A percentile compares a stretch with the other conserved stretches of the same genome.
phyloP scores from a whole-genome alignment of 768 basidiomycete species.

The Tremella fuciformis region DNA sequence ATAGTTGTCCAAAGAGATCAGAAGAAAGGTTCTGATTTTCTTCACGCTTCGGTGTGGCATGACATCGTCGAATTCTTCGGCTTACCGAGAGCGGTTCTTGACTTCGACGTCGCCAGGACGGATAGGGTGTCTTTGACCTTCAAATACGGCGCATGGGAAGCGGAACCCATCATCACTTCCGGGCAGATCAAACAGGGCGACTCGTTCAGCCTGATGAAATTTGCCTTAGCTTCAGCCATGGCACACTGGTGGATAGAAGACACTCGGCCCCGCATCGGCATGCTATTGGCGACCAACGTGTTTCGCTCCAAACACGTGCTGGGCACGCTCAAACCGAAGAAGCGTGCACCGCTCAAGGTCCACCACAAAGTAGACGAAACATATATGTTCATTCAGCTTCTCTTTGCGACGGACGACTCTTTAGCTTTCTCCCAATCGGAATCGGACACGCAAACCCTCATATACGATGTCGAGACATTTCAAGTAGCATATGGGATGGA shows the following conservation, averaged over 20 bases:
- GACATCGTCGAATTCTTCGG: constrained; percentile 11
- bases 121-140: neutral
- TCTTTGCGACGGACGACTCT: constrained; percentile 14
- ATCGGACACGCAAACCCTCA: neutral
- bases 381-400: neutral
- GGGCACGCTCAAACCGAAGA: neutral
- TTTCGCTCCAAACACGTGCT: too few relatives aligned
- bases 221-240: constrained; percentile 5
- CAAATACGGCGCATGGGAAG: neutral
- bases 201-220: constrained; percentile 10
- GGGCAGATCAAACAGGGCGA: constrained; percentile 17
- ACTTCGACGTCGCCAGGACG: constrained; percentile 5
- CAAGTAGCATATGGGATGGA: constrained; percentile 10
- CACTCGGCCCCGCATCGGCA: neutral
- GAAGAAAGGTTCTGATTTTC: constrained; percentile 12
- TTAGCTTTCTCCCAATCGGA: neutral
- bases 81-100: neutral
- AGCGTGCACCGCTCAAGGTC: neutral
- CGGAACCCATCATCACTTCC: constrained; percentile 3
- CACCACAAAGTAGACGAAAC: neutral
- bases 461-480: constrained; percentile 1
- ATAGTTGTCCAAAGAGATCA: constrained; percentile 8
- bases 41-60: neutral
- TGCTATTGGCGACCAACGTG: neutral
- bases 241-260: neutral